phyloP scores from a whole-genome alignment of 257 asterid species.

The Ehretia macrophylla region DNA sequence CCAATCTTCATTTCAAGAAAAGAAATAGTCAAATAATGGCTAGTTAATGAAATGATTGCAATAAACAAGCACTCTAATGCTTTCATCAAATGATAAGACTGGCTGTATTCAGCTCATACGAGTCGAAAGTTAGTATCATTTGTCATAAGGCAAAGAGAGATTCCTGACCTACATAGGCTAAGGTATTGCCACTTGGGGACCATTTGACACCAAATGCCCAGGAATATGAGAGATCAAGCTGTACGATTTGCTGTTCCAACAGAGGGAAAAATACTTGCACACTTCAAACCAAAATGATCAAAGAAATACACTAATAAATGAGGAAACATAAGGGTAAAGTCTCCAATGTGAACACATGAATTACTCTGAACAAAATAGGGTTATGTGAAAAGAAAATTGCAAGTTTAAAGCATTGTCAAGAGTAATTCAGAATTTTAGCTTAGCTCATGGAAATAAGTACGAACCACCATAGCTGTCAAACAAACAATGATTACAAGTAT shows the following conservation, averaged over 20 bases:
- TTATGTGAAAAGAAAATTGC: no score
- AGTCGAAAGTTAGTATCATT: constrained; percentile 7
- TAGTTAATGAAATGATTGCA: background rate
- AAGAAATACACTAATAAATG: background rate
- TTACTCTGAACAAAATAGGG: no score
- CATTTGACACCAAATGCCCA: constrained; percentile 97
- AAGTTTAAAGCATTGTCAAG: no score
- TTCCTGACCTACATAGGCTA: constrained; percentile 85
- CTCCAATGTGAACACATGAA: background rate
- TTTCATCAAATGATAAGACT: background rate
- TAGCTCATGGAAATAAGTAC: no score
- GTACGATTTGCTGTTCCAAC: constrained; percentile 85
- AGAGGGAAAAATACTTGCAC: constrained; percentile 4
- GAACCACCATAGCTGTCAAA: no score
- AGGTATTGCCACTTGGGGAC: constrained; percentile 93
- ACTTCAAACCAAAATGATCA: background rate
- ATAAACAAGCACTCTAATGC: background rate
- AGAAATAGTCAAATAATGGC: background rate
- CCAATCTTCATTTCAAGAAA: background rate
- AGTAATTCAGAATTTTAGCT: no score
- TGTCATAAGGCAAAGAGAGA: constrained; percentile 22
- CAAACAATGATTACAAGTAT: no score
- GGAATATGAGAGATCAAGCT: constrained; percentile 87
- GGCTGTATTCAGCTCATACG: constrained; percentile 10
- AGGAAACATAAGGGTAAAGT: background rate